A percentile compares a stretch with the other conserved stretches of the same genome.
phyloP scores from a whole-genome alignment of 2,329 filamentous ascomycete genomes.

The Aspergillus calidoustus region DNA sequence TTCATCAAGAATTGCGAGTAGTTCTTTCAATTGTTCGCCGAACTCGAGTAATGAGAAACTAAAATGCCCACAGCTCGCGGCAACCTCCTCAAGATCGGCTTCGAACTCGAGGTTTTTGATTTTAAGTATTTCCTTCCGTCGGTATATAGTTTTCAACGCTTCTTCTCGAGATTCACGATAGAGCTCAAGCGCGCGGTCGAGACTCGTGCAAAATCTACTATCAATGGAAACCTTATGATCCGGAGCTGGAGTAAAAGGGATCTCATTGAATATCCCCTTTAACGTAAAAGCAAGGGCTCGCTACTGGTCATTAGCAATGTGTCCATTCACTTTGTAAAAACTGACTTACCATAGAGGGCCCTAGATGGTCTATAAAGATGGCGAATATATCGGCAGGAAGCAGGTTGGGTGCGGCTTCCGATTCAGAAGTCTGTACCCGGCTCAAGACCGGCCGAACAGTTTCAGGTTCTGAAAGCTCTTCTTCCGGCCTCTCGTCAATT shows the following conservation, averaged over 20 bases:
- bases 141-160: slow-evolving; percentile 80
- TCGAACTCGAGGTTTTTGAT: slow-evolving; percentile 74
- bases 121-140: slow-evolving; percentile 72
- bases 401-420: slow-evolving; percentile 24
- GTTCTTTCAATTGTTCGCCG: slow-evolving; percentile 83
- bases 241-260: slow-evolving; percentile 75
- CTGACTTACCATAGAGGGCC: slow-evolving; percentile 75
- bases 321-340: background rate
- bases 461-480: slow-evolving; percentile 46
- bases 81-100: slow-evolving; percentile 95
- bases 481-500: slow-evolving; percentile 67
- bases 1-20: slow-evolving; percentile 83
- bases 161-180: slow-evolving; percentile 77
- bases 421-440: slow-evolving; percentile 18
- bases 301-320: slow-evolving; percentile 35
- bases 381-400: slow-evolving; percentile 83
- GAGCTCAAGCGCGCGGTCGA: slow-evolving; percentile 77
- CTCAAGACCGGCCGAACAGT: slow-evolving; percentile 8
- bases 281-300: slow-evolving; percentile 93
- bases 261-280: slow-evolving; percentile 83
- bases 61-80: slow-evolving; percentile 96
- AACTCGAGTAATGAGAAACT: slow-evolving; percentile 90
- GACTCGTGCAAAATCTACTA: slow-evolving; percentile 76
- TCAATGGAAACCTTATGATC: slow-evolving; percentile 74
- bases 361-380: slow-evolving; percentile 84